Evolutionary conservation across 1,284 basidiomycete genomes (phyloP).

Genomic region (Gomphus bonarii): DNA sequence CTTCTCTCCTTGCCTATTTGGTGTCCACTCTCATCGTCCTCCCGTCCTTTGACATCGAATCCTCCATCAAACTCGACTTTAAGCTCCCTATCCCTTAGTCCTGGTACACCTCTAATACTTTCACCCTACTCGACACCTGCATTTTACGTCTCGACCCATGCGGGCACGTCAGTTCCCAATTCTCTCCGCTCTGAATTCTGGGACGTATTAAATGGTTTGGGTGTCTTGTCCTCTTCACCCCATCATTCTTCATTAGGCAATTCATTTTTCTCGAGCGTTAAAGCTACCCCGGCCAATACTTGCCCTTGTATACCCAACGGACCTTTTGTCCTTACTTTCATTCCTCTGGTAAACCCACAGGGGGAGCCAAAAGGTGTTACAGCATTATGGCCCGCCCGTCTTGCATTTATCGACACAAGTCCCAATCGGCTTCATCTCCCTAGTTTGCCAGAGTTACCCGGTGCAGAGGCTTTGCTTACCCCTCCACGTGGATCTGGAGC

Average conservation of each 20-base stretch:
- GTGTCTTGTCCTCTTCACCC: conserved; percentile 22
- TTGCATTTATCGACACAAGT: conserved; percentile 32
- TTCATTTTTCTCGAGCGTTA: conserved; percentile 7
- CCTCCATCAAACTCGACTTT: not conserved
- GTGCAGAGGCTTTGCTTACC: conserved; percentile 52
- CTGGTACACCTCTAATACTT: conserved; percentile 55
- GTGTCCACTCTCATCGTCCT: not conserved
- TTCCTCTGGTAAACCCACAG: conserved; percentile 61
- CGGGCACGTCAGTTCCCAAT: conserved; percentile 44
- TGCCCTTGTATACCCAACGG: conserved; percentile 15
- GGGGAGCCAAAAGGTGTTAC: conserved; percentile 67
- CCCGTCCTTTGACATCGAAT: not conserved
- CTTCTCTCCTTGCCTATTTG: conserved; percentile 30
- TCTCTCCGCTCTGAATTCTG: conserved; percentile 53
- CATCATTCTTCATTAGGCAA: not conserved
- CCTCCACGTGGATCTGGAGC: conserved; percentile 18
- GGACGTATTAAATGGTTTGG: conserved; percentile 47
- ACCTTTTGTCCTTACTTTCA: conserved; percentile 58
- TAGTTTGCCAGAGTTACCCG: conserved; percentile 52
- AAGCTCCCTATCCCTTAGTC: conserved; percentile 26
- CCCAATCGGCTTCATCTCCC: conserved; percentile 33
- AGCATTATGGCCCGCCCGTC: conserved; percentile 54
- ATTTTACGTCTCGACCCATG: conserved; percentile 53
- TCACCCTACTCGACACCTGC: conserved; percentile 64
- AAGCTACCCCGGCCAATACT: conserved; percentile 13